Evolutionary conservation across 352 stramenopile genomes (phyloP).

Genomic region (Phytophthora pini): DNA sequence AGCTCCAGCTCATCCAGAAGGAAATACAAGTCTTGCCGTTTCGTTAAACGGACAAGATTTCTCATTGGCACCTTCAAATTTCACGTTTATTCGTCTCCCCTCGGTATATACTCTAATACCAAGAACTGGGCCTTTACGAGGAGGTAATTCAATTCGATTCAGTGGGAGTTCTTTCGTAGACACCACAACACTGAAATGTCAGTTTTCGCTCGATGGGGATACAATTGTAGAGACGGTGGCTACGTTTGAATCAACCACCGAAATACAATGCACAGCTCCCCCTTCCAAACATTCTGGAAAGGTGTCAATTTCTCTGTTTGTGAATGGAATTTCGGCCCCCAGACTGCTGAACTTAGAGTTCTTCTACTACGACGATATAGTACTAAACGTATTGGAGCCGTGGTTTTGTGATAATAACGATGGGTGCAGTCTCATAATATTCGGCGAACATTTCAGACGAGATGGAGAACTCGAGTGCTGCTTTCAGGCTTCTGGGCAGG

Average conservation of each 20-base stretch:
- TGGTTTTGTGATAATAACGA: conserved; percentile 53
- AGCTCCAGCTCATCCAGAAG: conserved; percentile 46
- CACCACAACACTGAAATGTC: conserved; percentile 29
- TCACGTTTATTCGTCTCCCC: conserved; percentile 61
- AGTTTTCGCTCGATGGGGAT: conserved; percentile 32
- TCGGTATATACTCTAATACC: conserved; percentile 54
- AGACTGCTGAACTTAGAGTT: conserved; percentile 35
- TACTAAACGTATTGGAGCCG: conserved; percentile 54
- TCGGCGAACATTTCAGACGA: conserved; percentile 43
- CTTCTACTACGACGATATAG: conserved; percentile 36
- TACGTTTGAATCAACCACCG: conserved; percentile 25
- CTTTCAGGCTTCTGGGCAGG: conserved; percentile 31
- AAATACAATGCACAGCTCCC: conserved; percentile 35
- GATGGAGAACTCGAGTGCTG: conserved; percentile 57
- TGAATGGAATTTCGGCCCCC: conserved; percentile 33
- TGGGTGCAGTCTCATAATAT: conserved; percentile 27
- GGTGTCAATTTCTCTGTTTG: conserved; percentile 32
- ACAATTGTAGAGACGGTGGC: neutral
- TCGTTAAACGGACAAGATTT: conserved; percentile 81
- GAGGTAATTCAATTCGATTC: conserved; percentile 45
- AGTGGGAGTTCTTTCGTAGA: conserved; percentile 37
- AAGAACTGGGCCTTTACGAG: conserved; percentile 32
- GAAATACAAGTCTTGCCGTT: conserved; percentile 46
- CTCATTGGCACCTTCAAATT: conserved; percentile 23
- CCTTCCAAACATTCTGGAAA: conserved; percentile 14